phyloP scores from a whole-genome alignment of 441 rosid genomes.

The Populus hybrid region DNA sequence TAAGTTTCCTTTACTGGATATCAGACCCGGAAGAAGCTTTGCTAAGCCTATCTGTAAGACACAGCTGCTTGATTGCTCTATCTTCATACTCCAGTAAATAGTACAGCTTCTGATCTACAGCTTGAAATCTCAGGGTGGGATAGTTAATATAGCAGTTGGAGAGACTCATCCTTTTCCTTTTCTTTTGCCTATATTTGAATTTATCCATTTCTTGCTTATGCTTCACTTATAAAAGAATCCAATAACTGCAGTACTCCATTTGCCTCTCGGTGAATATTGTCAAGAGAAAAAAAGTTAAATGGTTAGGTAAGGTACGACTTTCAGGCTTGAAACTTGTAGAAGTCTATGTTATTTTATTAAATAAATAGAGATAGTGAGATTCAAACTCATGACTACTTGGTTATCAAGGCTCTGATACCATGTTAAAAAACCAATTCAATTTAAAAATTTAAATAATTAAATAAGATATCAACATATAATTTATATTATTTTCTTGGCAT shows the following conservation, averaged over 20 bases:
- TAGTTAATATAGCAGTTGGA: conserved; percentile 79
- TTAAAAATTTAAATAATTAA: too few relatives aligned
- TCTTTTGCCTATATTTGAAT: background rate
- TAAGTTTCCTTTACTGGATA: conserved; percentile 38
- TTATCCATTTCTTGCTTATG: background rate
- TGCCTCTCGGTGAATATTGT: background rate
- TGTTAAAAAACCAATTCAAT: too few relatives aligned
- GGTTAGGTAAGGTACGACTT: too few relatives aligned
- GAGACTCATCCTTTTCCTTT: conserved; percentile 68
- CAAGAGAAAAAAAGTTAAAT: too few relatives aligned
- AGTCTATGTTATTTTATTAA: too few relatives aligned
- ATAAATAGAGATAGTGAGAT: too few relatives aligned
- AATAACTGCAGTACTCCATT: background rate
- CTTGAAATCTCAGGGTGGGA: conserved; percentile 58
- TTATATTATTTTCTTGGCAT: too few relatives aligned
- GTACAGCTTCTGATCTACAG: conserved; percentile 27
- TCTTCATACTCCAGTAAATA: conserved; percentile 9
- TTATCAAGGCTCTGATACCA: too few relatives aligned
- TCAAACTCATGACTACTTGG: too few relatives aligned
- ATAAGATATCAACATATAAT: too few relatives aligned
- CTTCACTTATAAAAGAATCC: background rate
- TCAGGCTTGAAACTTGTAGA: too few relatives aligned
- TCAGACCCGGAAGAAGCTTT: conserved; percentile 59
- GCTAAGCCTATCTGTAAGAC: conserved; percentile 66
- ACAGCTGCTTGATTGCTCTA: conserved; percentile 6